Evolutionary conservation across 257 asterid species (phyloP).

Genomic region (Solanum sejunctum): DNA sequence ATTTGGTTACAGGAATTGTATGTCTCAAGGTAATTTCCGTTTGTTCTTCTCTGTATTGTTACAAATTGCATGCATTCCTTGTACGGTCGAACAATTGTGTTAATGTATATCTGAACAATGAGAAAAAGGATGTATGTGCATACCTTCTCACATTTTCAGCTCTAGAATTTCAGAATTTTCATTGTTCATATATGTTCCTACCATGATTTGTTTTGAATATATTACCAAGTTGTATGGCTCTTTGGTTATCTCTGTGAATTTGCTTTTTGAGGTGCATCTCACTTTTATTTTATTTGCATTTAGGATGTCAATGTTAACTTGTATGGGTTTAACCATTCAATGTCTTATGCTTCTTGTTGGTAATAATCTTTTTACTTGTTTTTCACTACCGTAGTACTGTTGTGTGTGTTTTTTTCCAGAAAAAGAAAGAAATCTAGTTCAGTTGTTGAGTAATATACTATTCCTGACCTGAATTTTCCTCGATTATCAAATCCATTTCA

Average conservation of each 20-base stretch:
- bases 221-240: background rate
- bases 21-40: slow-evolving; percentile 36
- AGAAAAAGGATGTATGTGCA: background rate
- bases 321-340: background rate
- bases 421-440: background rate
- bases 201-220: background rate
- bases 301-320: background rate
- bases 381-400: background rate
- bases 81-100: background rate
- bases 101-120: no score
- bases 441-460: background rate
- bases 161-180: background rate
- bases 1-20: slow-evolving; percentile 16
- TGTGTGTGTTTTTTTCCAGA: background rate
- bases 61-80: background rate
- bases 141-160: background rate
- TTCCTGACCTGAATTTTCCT: background rate
- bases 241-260: background rate
- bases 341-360: background rate
- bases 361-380: background rate
- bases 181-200: background rate
- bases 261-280: background rate
- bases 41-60: background rate
- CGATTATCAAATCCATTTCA: background rate
- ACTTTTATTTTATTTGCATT: background rate